Evolutionary conservation across 371 early-diverging fungal species (phyloP), one percentile per base, ranked within the genome.

Genomic region (Blakeslea trispora): DNA sequence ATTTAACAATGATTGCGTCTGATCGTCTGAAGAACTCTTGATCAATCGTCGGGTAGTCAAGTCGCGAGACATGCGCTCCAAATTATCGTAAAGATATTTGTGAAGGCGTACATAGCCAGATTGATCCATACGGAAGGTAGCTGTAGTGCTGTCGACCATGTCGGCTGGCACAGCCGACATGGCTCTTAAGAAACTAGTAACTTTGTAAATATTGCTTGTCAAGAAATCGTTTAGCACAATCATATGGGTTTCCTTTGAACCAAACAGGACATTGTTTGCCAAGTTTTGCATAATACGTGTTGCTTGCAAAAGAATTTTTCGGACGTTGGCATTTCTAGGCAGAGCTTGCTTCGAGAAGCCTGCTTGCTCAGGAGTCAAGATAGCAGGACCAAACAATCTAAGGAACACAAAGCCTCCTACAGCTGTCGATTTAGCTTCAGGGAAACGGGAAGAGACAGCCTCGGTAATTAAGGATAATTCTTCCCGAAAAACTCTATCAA

Each of bases 351-450:
- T 69, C 13, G 81, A 59, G 48, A 88, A 71, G 0, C 81, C 82
- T 22, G 82, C 75, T 13, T 66, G 75, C 45, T 88, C 88, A 0
- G 98, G 97, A 0, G 93, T 85, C 5, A 95, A 87, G 50, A 96
- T 94, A 0, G 92, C 92, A 1, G 97, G 97, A 50, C 95, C 92
- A 64, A 97, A 83, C 78, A 97, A 89, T 13, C 98, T 87, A 57
- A 98, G 71, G 63, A 97, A 98, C 31, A 98, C 85, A 62, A 96
- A 95, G 0, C 94, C 93, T 47, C 97, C 96, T 0, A 98, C 94
- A 18, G 95, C 94, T 0, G 88, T 89, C 28, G 82, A 81, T 44
- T 82, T 86, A 4, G 95, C 85, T 42, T 91, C 93, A 0, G 94
- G 93, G 73, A 94, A 97, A 4, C 88, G 79, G 24, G 77, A 69